Percentiles rank a stretch among this genome's conserved stretches.
phyloP scores from a whole-genome alignment of 495 filamentous ascomycete species.

The Filosporella fistucella region DNA sequence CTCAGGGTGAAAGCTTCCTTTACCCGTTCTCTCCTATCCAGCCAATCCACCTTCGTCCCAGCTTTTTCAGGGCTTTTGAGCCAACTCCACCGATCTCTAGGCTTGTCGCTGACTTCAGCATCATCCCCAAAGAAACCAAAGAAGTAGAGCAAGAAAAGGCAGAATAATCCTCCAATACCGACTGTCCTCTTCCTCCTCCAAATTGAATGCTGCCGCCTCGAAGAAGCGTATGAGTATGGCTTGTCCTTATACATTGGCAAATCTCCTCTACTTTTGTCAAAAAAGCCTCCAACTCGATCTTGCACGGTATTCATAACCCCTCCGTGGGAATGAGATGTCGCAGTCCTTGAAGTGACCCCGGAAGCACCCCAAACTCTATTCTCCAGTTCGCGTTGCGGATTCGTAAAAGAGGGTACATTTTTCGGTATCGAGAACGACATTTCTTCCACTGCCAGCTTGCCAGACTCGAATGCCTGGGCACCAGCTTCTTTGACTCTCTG shows the following conservation, averaged over 20 bases:
- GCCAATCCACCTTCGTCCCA: conserved; percentile 58
- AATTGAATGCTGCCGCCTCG: conserved; percentile 40
- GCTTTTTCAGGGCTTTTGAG: conserved; percentile 30
- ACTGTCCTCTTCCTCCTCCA: conserved; percentile 51
- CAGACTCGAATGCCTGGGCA: conserved; percentile 36
- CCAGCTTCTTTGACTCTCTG: conserved; percentile 35
- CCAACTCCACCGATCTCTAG: conserved; percentile 37
- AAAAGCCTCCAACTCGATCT: conserved; percentile 37
- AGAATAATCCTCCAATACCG: conserved; percentile 40
- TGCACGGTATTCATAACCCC: conserved; percentile 41
- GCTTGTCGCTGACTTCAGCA: conserved; percentile 22
- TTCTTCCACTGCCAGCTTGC: conserved; percentile 35
- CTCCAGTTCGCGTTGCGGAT: conserved; percentile 63
- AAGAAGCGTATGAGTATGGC: conserved; percentile 67
- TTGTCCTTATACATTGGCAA: conserved; percentile 99
- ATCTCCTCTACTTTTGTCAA: conserved; percentile 43
- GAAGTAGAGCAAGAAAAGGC: conserved; percentile 52
- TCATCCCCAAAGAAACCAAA: conserved; percentile 46
- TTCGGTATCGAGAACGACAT: conserved; percentile 67
- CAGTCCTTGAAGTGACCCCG: conserved; percentile 27
- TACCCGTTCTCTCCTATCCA: conserved; percentile 73
- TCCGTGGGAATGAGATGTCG: conserved; percentile 25
- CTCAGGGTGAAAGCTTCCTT: conserved; percentile 84
- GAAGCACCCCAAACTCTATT: conserved; percentile 61
- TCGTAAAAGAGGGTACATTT: conserved; percentile 66